These are phyloP conservation scores for Kalmusia sp. DNA, from an alignment of 2,329 filamentous ascomycete genomes.

Conservation along the genomic window DNA sequence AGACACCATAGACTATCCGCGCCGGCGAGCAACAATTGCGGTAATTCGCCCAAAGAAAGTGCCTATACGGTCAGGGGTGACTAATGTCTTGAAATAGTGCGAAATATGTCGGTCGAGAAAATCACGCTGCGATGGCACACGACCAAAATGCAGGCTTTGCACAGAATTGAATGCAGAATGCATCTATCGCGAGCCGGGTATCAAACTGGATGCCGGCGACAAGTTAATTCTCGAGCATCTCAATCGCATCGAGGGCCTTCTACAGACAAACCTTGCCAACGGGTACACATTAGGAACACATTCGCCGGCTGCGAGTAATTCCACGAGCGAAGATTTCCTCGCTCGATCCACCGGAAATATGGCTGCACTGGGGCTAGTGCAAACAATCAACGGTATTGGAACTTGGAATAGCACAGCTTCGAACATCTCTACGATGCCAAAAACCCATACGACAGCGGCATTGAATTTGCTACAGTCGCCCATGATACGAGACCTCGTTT, in stretches of 20 bases:
- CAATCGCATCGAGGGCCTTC: conserved; percentile 76
- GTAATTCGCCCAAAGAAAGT: conserved; percentile 28
- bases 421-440: conserved; percentile 87
- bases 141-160: conserved; percentile 85
- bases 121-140: conserved; percentile 78
- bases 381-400: conserved; percentile 65
- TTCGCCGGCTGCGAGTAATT: conserved; percentile 54
- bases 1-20: conserved; percentile 52
- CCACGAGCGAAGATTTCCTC: conserved; percentile 53
- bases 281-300: conserved; percentile 65
- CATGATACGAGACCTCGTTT: conserved; percentile 78
- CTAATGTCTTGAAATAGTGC: conserved; percentile 63
- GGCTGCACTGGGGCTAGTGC: conserved; percentile 45
- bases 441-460: conserved; percentile 81
- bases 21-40: conserved; percentile 50
- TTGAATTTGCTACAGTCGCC: conserved; percentile 82
- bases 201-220: conserved; percentile 86
- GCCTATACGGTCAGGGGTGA: conserved; percentile 6
- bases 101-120: conserved; percentile 83
- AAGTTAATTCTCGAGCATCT: conserved; percentile 84
- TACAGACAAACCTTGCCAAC: conserved; percentile 72
- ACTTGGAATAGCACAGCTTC: conserved; percentile 69
- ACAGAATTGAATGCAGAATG: conserved; percentile 83
- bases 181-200: conserved; percentile 82
- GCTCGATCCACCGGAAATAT: conserved; percentile 47